Conservation (phyloP, 2,329 filamentous ascomycete genomes). For the Cytospora piceae region DNA sequence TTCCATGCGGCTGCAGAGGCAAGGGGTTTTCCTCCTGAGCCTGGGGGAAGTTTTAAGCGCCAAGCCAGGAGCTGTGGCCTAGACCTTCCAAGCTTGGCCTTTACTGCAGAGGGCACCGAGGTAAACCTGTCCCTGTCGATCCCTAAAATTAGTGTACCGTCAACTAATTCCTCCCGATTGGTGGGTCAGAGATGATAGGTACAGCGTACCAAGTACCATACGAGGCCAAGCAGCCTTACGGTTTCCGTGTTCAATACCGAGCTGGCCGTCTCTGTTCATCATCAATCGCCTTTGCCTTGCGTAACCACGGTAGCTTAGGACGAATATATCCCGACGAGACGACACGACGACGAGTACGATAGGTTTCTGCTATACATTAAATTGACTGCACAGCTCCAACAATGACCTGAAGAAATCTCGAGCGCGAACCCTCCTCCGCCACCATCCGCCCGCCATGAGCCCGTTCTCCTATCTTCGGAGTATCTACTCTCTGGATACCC, state of each 20-base stretch:
- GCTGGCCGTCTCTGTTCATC: constrained; percentile 5
- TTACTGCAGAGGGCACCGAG: background rate
- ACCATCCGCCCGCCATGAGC: constrained; percentile 25
- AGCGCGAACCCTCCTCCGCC: background rate
- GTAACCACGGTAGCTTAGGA: background rate
- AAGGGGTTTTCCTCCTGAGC: background rate
- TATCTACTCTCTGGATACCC: constrained; percentile 53
- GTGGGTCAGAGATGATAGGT: constrained; percentile 15
- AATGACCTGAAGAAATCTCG: constrained; percentile 25
- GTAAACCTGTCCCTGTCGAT: constrained; percentile 24
- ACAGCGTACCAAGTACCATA: background rate
- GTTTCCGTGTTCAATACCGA: constrained; percentile 9
- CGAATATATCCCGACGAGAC: background rate
- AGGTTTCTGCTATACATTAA: background rate
- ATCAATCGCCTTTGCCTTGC: background rate
- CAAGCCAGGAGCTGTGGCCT: constrained; percentile 5
- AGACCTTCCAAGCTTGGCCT: background rate
- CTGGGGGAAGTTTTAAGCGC: background rate
- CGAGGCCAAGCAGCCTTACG: constrained; percentile 15
- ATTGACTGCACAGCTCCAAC: constrained; percentile 1
- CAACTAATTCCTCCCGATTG: constrained; percentile 21
- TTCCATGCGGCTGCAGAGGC: background rate
- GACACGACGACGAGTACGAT: background rate
- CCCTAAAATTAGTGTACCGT: constrained; percentile 20
- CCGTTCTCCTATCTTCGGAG: constrained; percentile 54